These are phyloP conservation scores for Auxenochlorella pyrenoidosa DNA, from an alignment of 139 green algal species.

Conservation along the genomic window DNA sequence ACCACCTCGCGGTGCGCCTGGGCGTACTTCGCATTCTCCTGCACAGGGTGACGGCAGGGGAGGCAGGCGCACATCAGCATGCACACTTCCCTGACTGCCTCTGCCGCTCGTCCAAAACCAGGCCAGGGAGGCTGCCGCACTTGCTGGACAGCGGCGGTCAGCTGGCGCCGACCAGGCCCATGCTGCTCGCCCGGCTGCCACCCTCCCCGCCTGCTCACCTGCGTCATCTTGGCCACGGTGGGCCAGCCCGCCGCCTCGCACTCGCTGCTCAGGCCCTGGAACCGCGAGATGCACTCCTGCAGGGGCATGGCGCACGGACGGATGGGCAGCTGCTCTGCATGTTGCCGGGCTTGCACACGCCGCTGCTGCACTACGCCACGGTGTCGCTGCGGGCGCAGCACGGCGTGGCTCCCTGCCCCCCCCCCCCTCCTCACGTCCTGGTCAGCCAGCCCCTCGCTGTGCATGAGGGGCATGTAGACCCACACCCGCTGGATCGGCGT, in stretches of 20 bases:
- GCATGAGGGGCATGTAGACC: conserved; percentile 62
- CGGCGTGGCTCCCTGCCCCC: too few species aligned
- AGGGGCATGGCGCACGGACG: background rate
- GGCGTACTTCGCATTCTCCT: conserved; percentile 30
- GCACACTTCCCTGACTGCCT: too few species aligned
- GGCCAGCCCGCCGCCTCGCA: background rate
- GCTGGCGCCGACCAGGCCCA: too few species aligned
- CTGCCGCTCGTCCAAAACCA: too few species aligned
- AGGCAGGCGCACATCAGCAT: background rate
- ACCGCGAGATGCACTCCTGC: conserved; percentile 44
- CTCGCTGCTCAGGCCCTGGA: conserved; percentile 18
- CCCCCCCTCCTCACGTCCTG: conserved; percentile 56
- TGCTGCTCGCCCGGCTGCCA: background rate
- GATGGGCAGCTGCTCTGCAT: background rate
- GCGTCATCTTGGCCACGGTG: background rate
- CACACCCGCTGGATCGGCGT: conserved; percentile 45
- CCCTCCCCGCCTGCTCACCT: background rate
- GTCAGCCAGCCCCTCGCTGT: conserved; percentile 60
- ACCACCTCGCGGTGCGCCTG: conserved; percentile 41
- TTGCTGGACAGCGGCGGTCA: too few species aligned
- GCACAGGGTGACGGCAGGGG: background rate
- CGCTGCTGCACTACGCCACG: too few species aligned
- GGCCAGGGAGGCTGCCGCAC: too few species aligned
- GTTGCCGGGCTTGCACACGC: too few species aligned
- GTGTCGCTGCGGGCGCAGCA: too few species aligned